Evolutionary conservation across 148 eudicot genomes (phyloP).

Genomic region (Cornus kousa): DNA sequence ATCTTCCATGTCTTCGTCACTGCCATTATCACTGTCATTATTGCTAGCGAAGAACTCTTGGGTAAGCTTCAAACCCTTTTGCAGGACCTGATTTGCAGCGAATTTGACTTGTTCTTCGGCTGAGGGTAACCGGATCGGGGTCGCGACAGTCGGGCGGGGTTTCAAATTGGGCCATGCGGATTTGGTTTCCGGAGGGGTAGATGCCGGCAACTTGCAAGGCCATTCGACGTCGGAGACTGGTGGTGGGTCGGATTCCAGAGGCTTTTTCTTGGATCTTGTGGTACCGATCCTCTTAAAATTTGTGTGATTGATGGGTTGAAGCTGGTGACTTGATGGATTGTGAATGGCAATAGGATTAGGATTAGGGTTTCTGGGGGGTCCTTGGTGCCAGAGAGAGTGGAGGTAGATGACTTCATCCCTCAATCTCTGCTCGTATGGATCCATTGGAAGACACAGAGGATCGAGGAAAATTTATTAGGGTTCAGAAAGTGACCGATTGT

Average conservation of each 20-base stretch:
- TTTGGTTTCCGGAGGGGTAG: slow-evolving; percentile 13
- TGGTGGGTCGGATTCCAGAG: neutral
- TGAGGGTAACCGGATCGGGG: slow-evolving; percentile 29
- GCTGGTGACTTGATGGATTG: neutral
- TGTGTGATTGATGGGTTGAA: slow-evolving; percentile 21
- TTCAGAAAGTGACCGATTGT: neutral
- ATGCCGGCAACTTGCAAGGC: slow-evolving; percentile 34
- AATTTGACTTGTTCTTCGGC: slow-evolving; percentile 39
- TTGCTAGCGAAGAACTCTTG: slow-evolving; percentile 26
- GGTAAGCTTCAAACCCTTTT: slow-evolving; percentile 36
- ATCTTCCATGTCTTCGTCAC: slow-evolving; percentile 27
- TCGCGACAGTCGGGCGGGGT: slow-evolving; percentile 5
- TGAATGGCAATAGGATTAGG: slow-evolving; percentile 22
- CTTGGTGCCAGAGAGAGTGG: slow-evolving; percentile 74
- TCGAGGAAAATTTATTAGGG: neutral
- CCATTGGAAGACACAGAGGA: slow-evolving; percentile 21
- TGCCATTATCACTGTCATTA: slow-evolving; percentile 18
- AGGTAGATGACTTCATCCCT: slow-evolving; percentile 72
- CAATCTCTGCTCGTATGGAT: slow-evolving; percentile 46
- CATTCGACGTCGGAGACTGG: slow-evolving; percentile 49
- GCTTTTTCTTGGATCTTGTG: neutral
- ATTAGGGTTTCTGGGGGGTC: slow-evolving; percentile 44
- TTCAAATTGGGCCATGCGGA: slow-evolving; percentile 41
- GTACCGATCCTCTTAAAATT: slow-evolving; percentile 20
- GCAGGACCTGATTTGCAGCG: slow-evolving; percentile 33